Evolutionary conservation across 1,284 basidiomycete species (phyloP), one percentile per base, ranked within the genome.

Genomic region (Chalciporus sp.): DNA sequence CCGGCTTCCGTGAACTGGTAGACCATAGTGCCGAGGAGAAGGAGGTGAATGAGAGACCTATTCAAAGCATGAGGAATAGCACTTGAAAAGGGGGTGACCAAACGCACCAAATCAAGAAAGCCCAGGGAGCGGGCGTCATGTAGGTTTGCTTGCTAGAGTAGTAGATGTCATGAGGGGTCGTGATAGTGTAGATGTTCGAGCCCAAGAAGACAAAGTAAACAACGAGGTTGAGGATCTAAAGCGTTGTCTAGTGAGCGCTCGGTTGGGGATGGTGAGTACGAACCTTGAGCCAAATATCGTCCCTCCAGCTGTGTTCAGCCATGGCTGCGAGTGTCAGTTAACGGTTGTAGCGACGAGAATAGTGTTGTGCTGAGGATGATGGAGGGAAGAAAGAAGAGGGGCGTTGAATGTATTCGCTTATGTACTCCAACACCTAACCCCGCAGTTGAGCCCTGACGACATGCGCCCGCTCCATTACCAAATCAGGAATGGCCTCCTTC

Each of bases 1-100:
- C 94, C 95, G n/a, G 65, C 64, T 20, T 85, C 79, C 73, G 85
- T 86, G 82, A 95, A 95, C 69, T 95, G 94, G 82, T 92, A 95
- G 74, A 94, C 81, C 65, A 95, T 76, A 29, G 90, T 92, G 42
- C 94, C 92, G 55, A 97, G 82, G 49, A 97, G 83, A 31, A 97
- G 81, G 20, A 93, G 68, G 73, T 97, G 94, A 66, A 94, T 92
- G 58, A 93, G 73, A 26, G 88, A 85, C 88, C 85, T 88, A 54
- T n/a, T 47, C 47, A 27, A 33, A 17, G 45, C 41, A 41, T 68
- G 48, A 69, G 42, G 46, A 26, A 42, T 55, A 37, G 45, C 31
- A 29, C 31, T 59, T 35, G 51, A 60, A 48, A 31, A 37, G 19
- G 20, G 28, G 51, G 62, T 54, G 52, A 60, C 14, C 59, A 56